phyloP scores from a whole-genome alignment of 371 early-diverging fungal species.

The Apophysomyces elegans region DNA sequence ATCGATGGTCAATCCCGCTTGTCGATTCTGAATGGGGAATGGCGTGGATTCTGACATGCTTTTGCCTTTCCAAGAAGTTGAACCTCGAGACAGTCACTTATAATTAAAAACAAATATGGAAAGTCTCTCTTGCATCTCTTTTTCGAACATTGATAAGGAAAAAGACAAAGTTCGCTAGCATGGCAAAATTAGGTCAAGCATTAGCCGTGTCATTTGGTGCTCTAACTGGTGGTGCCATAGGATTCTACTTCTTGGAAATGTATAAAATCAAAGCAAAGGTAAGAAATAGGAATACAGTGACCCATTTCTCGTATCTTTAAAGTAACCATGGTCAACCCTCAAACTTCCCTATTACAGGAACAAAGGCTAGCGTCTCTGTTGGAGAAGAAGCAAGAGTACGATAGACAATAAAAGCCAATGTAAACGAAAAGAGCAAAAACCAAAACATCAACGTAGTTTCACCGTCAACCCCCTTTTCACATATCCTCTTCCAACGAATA shows the following conservation, averaged over 20 bases:
- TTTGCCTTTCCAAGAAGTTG: too few species aligned
- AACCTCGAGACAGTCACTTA: too few species aligned
- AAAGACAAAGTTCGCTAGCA: background rate
- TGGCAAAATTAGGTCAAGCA: conserved; percentile 40
- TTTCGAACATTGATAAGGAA: background rate
- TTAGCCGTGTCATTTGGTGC: conserved; percentile 51
- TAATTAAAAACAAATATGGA: too few species aligned
- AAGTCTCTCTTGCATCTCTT: too few species aligned
- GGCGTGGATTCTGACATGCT: background rate
- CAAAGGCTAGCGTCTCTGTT: conserved; percentile 42
- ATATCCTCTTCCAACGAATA: too few species aligned
- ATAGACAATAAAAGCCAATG: conserved; percentile 24
- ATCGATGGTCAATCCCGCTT: conserved; percentile 58
- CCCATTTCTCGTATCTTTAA: background rate
- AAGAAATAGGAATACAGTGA: background rate
- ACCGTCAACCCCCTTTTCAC: conserved; percentile 6
- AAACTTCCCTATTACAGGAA: conserved; percentile 24
- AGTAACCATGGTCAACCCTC: background rate
- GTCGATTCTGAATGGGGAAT: conserved; percentile 63
- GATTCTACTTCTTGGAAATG: conserved; percentile 50
- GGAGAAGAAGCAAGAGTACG: conserved; percentile 42
- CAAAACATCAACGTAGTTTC: background rate
- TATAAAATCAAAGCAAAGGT: conserved; percentile 55
- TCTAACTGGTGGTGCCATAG: conserved; percentile 48
- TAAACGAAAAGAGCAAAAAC: background rate